Evolutionary conservation across 441 rosid species (phyloP), one percentile per base, ranked within the genome.

Genomic region (Arabidopsis hybrid): DNA sequence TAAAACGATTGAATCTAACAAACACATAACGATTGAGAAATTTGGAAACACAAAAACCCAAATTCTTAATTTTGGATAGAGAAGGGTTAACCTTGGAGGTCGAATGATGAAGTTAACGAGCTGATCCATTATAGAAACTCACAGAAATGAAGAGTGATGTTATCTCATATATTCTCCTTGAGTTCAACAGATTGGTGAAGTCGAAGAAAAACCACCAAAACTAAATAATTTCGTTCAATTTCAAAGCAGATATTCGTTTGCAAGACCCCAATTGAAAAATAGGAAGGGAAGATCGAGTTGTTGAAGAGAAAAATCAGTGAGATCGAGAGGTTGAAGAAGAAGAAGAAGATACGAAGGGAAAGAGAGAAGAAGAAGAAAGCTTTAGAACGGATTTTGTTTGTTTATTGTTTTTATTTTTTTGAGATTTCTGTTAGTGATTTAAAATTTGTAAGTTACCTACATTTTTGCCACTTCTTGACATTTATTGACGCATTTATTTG

Each of bases 91-190:
- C 99, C 97, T 88, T 78, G 99, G 97, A 62, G 98, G 97, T 63
- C 99, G 88, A 69, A 95, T 92, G 53, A 95, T 89, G 71, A 95
- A 92, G 88, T 85, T 92, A 51, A 95, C 91, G 75, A 95, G 92
- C 81, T 92, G 99, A 80, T 92, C 97, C 99, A 95, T 92, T 38
- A 38, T 75, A 67, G 73, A 59, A 70, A 74, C 47, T 7, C 5
- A 63, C 78, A 18, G 16, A 38, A 67, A 13, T 32, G 4, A 50
- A 11, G 7, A 40, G 55, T 21, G 26, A 21, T 51, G 45, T 32
- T 76, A 50, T 58, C 74, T 76, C 60, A 77, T 65, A 46, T 60
- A 21, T 46, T 63, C 56, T 36, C 1, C 69, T 70, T 40, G 6
- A 16, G 31, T 60, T 78, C 21, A 11, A 18, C 11, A 51, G 53